These are phyloP conservation scores for Plasmodium vivax DNA, from an alignment of 169 alveolate species.

Conservation along the genomic window DNA sequence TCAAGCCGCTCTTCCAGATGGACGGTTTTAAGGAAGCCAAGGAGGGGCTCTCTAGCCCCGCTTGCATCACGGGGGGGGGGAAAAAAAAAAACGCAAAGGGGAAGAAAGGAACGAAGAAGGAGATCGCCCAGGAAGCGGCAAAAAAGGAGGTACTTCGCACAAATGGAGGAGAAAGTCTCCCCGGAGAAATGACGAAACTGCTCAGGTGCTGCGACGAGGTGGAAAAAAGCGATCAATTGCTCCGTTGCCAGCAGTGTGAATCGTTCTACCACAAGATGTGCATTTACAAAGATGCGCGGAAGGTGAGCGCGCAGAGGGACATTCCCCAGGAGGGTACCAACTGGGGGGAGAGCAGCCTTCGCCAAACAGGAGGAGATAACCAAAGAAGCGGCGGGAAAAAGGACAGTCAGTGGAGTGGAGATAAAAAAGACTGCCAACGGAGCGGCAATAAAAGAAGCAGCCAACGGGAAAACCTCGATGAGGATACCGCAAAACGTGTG, in stretches of 20 bases:
- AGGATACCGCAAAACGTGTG: not conserved
- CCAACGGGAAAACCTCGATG: not conserved
- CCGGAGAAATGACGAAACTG: not conserved
- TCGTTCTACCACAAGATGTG: slow-evolving; percentile 28
- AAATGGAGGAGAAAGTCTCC: not conserved
- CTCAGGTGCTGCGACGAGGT: slow-evolving; percentile 35
- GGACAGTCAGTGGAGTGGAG: not conserved
- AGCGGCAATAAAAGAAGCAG: not conserved
- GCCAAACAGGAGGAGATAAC: not conserved
- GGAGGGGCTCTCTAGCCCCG: not conserved
- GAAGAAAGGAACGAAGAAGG: not conserved
- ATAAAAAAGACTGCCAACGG: no score
- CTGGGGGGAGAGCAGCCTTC: not conserved
- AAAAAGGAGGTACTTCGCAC: not conserved
- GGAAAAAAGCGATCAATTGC: not conserved
- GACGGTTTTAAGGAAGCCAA: not conserved
- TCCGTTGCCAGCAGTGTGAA: slow-evolving; percentile 36
- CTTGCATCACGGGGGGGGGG: not conserved
- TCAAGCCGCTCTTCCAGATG: slow-evolving; percentile 30
- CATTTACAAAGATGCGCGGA: not conserved
- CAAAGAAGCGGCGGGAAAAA: not conserved
- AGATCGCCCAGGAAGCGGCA: not conserved
- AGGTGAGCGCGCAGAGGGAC: not conserved
- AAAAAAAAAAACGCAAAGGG: slow-evolving; percentile 5
- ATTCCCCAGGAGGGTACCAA: not conserved